Conservation (phyloP, 352 stramenopile genomes). For the Globisporangium cylindrosporum region DNA sequence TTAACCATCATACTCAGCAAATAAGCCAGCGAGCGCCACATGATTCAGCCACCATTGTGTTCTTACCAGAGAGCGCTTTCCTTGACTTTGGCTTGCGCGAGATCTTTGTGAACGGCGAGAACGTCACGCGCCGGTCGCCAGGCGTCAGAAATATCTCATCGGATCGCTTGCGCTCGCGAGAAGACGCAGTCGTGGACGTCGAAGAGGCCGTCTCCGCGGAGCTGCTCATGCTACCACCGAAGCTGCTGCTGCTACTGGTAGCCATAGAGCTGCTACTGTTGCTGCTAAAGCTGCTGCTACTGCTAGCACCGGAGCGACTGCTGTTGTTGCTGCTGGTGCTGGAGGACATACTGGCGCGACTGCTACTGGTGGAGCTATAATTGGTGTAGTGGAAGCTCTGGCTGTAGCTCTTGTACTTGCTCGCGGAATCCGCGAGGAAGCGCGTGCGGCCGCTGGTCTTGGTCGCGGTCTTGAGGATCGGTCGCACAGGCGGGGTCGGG, state of each 20-base stretch:
- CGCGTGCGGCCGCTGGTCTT: slow-evolving; percentile 18
- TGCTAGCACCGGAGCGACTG: not conserved
- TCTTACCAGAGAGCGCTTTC: slow-evolving; percentile 14
- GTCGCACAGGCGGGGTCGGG: slow-evolving; percentile 25
- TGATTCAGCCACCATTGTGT: not conserved
- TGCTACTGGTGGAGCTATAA: slow-evolving; percentile 9
- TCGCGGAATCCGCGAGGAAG: slow-evolving; percentile 23
- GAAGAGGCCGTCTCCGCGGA: slow-evolving; percentile 13
- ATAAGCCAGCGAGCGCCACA: not conserved
- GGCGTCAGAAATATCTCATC: slow-evolving; percentile 31
- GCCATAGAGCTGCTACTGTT: not conserved
- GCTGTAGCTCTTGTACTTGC: slow-evolving; percentile 24
- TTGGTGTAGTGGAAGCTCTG: slow-evolving; percentile 21
- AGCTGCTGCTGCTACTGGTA: slow-evolving; percentile 1
- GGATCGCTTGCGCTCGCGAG: slow-evolving; percentile 20
- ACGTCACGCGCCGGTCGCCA: slow-evolving; percentile 53
- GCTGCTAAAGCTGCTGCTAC: not conserved
- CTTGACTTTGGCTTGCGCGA: slow-evolving; percentile 15
- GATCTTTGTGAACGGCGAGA: slow-evolving; percentile 70
- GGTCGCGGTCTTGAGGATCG: slow-evolving; percentile 59
- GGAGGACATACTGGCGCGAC: not conserved
- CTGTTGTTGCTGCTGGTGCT: slow-evolving; percentile 5
- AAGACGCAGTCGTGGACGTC: slow-evolving; percentile 10
- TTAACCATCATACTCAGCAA: too few relatives aligned
- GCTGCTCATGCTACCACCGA: slow-evolving; percentile 11